Evolutionary conservation across 1,139 yeast species (phyloP).

Genomic region (Suhomyces maxii): DNA sequence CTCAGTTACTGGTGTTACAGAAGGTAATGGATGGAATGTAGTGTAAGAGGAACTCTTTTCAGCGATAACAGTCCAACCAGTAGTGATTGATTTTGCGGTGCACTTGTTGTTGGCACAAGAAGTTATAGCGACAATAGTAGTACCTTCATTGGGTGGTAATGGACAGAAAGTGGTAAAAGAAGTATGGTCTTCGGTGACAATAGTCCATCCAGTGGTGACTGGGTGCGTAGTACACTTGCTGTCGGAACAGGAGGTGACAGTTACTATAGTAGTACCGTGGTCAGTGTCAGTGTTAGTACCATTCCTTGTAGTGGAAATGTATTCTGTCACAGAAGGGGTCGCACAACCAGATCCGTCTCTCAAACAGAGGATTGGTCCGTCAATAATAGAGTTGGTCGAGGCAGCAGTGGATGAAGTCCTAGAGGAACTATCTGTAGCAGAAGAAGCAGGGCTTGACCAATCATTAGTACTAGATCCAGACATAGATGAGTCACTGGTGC

Average conservation of each 20-base stretch:
- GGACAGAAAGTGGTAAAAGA: conserved; percentile 18
- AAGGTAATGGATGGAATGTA: conserved; percentile 18
- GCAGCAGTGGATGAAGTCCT: too few species aligned
- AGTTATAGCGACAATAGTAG: conserved; percentile 1
- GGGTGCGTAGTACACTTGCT: conserved; percentile 34
- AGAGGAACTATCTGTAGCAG: too few species aligned
- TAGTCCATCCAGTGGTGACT: conserved; percentile 43
- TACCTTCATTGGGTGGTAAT: conserved; percentile 6
- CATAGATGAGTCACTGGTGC: neutral
- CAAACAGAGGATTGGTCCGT: neutral
- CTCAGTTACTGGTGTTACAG: neutral
- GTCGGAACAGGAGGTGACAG: conserved; percentile 47
- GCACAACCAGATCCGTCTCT: neutral
- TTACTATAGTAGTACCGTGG: conserved; percentile 28
- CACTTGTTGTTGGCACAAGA: conserved; percentile 12
- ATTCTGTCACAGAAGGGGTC: neutral
- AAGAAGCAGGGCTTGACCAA: too few species aligned
- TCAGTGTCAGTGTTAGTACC: conserved; percentile 12
- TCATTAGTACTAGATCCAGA: neutral
- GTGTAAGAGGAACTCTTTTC: conserved; percentile 10
- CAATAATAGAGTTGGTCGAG: neutral
- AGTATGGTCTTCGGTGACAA: conserved; percentile 28
- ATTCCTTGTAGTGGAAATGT: neutral
- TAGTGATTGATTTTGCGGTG: conserved; percentile 12
- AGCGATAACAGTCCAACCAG: conserved; percentile 7